Evolutionary conservation across 306 rosid genomes (phyloP), one percentile per base, ranked within the genome.

Genomic region (Prunus campanulata): DNA sequence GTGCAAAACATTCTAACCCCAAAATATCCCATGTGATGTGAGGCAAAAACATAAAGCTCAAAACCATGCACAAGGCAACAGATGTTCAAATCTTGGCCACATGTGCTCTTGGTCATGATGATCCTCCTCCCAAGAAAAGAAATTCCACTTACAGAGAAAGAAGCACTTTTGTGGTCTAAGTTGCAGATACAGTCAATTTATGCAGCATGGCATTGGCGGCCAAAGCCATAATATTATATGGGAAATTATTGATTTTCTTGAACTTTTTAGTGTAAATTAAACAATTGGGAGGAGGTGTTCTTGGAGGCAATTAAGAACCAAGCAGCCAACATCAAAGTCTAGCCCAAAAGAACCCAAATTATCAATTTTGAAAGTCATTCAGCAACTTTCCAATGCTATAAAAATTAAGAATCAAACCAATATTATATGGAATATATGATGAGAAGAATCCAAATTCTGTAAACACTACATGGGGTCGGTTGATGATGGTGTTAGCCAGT

Each of bases 401-500:
- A 49, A 13, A 15, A 49, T 49, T 49, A 49, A 49, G 3, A 39
- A 49, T 4, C 54, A 49, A 12, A 11, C 14, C 14, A 11, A 49
- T 14, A 56, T n/a, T 56, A 56, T 3, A 52, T n/a, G 25, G 61
- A n/a, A 56, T 56, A 56, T 8, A 8, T 2, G 29, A 56, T 7
- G 14, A 11, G 62, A 56, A 2, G 9, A 56, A 56, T 56, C 62
- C 9, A n/a, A 54, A 2, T 15, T 9, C 12, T 7, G 12, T 20
- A 59, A 49, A 44, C 50, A 72, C 42, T 72, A 42, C 13, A 71
- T 3, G 22, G 39, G 20, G 52, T 19, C 4, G 15, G 54, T 14
- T 69, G 30, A 44, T 60, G 25, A 42, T 6, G 80, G 77, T 83
- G 93, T 85, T 77, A 85, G 85, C 85, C 70, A 88, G 87, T 12